Base-by-base conservation (phyloP, 2,329 filamentous ascomycete species). In the Xylaria sp. region DNA sequence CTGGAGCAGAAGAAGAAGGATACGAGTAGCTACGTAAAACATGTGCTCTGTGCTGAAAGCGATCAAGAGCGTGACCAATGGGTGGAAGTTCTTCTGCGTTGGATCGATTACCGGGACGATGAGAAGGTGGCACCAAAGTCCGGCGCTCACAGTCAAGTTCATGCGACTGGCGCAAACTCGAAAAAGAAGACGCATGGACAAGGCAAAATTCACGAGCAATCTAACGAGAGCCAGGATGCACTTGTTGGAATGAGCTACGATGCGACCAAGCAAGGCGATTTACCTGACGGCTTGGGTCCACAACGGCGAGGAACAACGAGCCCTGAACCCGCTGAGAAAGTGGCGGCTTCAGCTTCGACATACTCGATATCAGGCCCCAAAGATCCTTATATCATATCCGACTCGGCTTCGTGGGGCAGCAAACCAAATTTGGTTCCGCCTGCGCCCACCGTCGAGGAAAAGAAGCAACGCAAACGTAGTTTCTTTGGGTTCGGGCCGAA, bases 1-100 rank as follows among this genome's bases (percentile, higher is more conserved):
- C 74, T 97, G 55, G 94, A 99, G 71, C 93, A 93, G 1, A 99
- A 99, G 78, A 91, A 92, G 74, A 97, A 96, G 74, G 94, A 99
- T 70, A 92, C 92, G 0, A 87, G 82, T 19, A 92, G 89, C 66
- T 83, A 93, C 56, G 91, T 97, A 23, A 90, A 93, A 65, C 94
- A 99, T 72, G 92, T 99, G 0, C 79, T 99, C 16, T 99, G 94
- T 72, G 93, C 94, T 0, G 94, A 99, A 74, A 97, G 90, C 69
- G 94, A 99, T 68, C 82, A 81, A 60, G 94, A 99, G 76, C 86
- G 94, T 61, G 94, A 99, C 74, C 82, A 88, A 50, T 99, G 94
- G 94, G 93, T 99, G 1, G 90, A 95, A 59, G 88, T 90, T 19
- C 79, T 99, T 47, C 78, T 97, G 61, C 88, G 91, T 66, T 96